Conservation (phyloP, 148 eudicot genomes). For the Hydrangea macrophylla region DNA sequence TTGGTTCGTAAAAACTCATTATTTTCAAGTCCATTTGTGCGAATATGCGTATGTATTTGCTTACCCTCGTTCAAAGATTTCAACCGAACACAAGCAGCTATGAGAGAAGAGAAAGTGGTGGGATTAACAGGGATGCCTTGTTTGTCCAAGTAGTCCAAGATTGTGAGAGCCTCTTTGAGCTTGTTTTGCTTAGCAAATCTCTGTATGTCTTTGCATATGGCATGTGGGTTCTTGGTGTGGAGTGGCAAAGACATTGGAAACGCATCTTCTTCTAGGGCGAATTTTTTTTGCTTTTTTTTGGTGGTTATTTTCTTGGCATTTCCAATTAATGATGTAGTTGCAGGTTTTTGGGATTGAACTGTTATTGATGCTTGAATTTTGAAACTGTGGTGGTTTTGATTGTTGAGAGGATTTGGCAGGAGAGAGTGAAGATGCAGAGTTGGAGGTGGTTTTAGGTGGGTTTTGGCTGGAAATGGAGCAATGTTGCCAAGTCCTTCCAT, state of each 20-base stretch:
- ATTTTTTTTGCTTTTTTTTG: constrained; percentile 6
- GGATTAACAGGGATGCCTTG: constrained; percentile 71
- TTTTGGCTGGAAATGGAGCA: constrained; percentile 13
- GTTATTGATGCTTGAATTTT: constrained; percentile 11
- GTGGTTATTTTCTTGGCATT: neutral
- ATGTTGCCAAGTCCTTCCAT: constrained; percentile 14
- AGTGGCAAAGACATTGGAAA: constrained; percentile 57
- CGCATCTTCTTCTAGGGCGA: constrained; percentile 26
- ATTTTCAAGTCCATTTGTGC: constrained; percentile 56
- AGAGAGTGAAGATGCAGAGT: neutral
- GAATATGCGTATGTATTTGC: constrained; percentile 51
- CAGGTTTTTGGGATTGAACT: constrained; percentile 6
- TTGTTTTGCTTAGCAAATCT: constrained; percentile 46
- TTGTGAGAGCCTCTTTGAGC: constrained; percentile 54
- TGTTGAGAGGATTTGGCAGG: constrained; percentile 9
- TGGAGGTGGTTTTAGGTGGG: constrained; percentile 6
- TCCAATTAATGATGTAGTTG: neutral
- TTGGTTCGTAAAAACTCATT: constrained; percentile 71
- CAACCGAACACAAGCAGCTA: constrained; percentile 47
- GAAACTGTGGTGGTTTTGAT: constrained; percentile 1
- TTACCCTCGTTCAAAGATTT: constrained; percentile 45
- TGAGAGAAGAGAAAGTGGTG: constrained; percentile 66
- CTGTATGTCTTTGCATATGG: constrained; percentile 61
- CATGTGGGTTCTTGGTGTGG: constrained; percentile 63
- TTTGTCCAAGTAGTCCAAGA: constrained; percentile 63